Evolutionary conservation across 768 basidiomycete genomes (phyloP), one percentile per base, ranked within the genome.

Genomic region (Tulasnella sp.): DNA sequence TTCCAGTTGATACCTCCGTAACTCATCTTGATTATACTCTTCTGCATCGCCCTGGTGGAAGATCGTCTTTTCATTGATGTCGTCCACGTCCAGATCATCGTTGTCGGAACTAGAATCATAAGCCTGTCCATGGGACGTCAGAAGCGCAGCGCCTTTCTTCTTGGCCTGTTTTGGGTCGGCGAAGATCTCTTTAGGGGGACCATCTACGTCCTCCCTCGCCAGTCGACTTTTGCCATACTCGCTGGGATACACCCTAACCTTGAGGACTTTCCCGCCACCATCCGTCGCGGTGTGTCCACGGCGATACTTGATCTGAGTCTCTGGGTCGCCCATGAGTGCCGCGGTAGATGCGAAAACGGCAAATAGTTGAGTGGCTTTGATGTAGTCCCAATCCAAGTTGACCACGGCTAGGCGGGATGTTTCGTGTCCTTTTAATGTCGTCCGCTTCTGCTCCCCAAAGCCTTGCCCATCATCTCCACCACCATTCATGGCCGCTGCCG

Each of bases 331-430:
- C 10, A 77, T 72, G 13, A 80, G 71, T 4, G 87, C 85, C 4
- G 95, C 77, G 43, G 93, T 79, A 2, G 94, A 97, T 17, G 88
- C 82, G 72, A 89, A 90, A 34, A 97, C 88, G 72, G 88, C 91
- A 80, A 84, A 96, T 11, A 99, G 75, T 69, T 98, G 93, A 19
- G 74, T 74, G 0, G 95, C 91, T 58, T 86, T 85, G 52, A 98
- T 82, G 71, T 97, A 81, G 70, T 98, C 96, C 96, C 96, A 99
- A 72, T 99, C 96, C 53, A 98, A 80, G 70, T 98, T 97, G 64
- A 98, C 95, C 47, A 86, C 80, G 0, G 95, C 96, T 5, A 99
- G 69, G 23, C 95, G 78, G 56, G 74, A 77, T 1, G 91, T 92
- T 9, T 66, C 70, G 49, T 75, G 70, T 11, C 61, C 63, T 30